A percentile compares a stretch with the other conserved stretches of the same genome.
Conservation (phyloP, 257 asterid species). For the Solanum dulcamara region DNA sequence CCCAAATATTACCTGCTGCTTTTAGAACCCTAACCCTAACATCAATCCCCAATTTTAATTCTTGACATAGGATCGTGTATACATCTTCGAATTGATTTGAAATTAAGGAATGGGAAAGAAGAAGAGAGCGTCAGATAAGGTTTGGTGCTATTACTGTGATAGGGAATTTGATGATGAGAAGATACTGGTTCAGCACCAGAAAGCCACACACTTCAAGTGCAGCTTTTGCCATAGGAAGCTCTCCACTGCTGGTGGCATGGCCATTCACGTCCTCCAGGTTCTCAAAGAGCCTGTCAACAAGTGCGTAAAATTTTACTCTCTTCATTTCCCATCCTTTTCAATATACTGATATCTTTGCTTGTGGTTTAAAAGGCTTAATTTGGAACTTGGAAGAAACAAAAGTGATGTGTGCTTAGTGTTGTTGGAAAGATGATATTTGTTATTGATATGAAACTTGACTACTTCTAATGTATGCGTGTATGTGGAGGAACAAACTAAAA, state of each 20-base stretch:
- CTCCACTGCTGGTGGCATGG: constrained; percentile 95
- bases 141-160: constrained; percentile 98
- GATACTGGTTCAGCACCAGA: constrained; percentile 94
- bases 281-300: constrained; percentile 80
- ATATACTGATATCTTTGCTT: too few relatives aligned
- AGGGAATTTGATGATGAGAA: constrained; percentile 97
- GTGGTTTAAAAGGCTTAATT: too few relatives aligned
- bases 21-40: not conserved
- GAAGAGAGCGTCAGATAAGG: constrained; percentile 71
- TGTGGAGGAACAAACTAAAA: not conserved
- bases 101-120: constrained; percentile 71
- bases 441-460: not conserved
- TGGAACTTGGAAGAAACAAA: not conserved
- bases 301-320: constrained; percentile 20
- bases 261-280: constrained; percentile 92
- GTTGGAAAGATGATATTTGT: not conserved
- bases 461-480: not conserved
- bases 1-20: not conserved
- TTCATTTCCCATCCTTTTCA: too few relatives aligned
- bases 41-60: not conserved
- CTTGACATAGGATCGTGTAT: not conserved
- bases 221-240: constrained; percentile 94
- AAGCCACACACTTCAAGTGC: constrained; percentile 95
- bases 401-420: not conserved
- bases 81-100: not conserved